Evolutionary conservation across 345 rosid genomes (phyloP).

Genomic region (Hevea brasiliensis): DNA sequence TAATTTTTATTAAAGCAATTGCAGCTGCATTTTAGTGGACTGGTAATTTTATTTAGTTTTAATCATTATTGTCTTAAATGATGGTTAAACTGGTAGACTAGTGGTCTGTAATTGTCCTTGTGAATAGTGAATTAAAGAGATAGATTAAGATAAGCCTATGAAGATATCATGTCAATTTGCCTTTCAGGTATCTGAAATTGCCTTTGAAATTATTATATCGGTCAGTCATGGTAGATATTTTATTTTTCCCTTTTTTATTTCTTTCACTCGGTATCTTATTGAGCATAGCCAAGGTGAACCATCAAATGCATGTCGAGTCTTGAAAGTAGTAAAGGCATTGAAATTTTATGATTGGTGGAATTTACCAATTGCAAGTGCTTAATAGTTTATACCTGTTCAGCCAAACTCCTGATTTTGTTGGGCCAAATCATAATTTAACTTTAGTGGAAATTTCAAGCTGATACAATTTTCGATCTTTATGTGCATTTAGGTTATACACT

Average conservation of each 20-base stretch:
- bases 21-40: not conserved
- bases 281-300: not conserved
- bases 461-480: not conserved
- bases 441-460: not conserved
- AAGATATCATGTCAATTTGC: not conserved
- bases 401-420: not conserved
- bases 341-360: not conserved
- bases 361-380: not conserved
- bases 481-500: not conserved
- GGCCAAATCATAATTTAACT: not conserved
- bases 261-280: not conserved
- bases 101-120: not conserved
- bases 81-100: too few species aligned
- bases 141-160: not conserved
- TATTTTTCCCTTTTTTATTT: not conserved
- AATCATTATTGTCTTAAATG: too few species aligned
- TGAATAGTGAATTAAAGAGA: not conserved
- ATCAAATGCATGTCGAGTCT: not conserved
- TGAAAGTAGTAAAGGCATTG: not conserved
- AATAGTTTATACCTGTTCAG: too few species aligned
- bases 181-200: too few species aligned
- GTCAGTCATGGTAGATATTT: not conserved
- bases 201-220: not conserved
- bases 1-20: not conserved
- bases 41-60: not conserved